Evolutionary conservation across 495 filamentous ascomycete species (phyloP).

Genomic region (Aspergillus leporis): DNA sequence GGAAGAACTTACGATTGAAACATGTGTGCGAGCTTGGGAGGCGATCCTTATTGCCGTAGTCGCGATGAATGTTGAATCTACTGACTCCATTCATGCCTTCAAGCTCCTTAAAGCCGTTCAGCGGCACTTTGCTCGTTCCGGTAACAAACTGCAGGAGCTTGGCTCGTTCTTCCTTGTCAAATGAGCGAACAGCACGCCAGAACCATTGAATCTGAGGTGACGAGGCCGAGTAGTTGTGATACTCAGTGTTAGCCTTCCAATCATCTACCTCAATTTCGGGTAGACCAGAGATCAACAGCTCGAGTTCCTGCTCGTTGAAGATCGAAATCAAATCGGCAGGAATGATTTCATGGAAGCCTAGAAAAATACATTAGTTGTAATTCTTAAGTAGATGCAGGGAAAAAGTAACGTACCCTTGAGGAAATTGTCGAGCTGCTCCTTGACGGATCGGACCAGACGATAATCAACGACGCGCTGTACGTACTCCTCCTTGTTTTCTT

Average conservation of each 20-base stretch:
- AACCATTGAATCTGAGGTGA: slow-evolving; percentile 99
- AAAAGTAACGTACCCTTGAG: slow-evolving; percentile 66
- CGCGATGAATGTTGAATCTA: slow-evolving; percentile 97
- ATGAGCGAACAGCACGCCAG: slow-evolving; percentile 97
- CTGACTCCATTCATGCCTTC: slow-evolving; percentile 99
- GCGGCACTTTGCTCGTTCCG: slow-evolving; percentile 95
- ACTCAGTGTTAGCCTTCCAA: slow-evolving; percentile 98
- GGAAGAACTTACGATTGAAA: slow-evolving; percentile 88
- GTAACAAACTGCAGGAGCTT: slow-evolving; percentile 98
- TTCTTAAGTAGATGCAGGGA: slow-evolving; percentile 4
- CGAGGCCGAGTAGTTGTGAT: slow-evolving; percentile 94
- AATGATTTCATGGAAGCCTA: slow-evolving; percentile 97
- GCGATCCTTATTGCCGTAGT: slow-evolving; percentile 96
- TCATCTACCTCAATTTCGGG: slow-evolving; percentile 98
- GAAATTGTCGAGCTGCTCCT: slow-evolving; percentile 94
- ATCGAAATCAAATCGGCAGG: slow-evolving; percentile 92
- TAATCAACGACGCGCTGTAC: slow-evolving; percentile 93
- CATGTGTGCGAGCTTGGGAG: slow-evolving; percentile 96
- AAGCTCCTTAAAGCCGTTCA: slow-evolving; percentile 98
- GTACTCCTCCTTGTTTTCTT: slow-evolving; percentile 99
- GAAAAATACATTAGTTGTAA: slow-evolving; percentile 22
- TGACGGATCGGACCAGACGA: slow-evolving; percentile 84
- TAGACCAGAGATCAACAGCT: slow-evolving; percentile 93
- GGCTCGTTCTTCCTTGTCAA: slow-evolving; percentile 97
- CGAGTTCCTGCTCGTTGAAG: slow-evolving; percentile 98